Conservation (phyloP, 768 basidiomycete genomes). For the Zangia roseola region DNA sequence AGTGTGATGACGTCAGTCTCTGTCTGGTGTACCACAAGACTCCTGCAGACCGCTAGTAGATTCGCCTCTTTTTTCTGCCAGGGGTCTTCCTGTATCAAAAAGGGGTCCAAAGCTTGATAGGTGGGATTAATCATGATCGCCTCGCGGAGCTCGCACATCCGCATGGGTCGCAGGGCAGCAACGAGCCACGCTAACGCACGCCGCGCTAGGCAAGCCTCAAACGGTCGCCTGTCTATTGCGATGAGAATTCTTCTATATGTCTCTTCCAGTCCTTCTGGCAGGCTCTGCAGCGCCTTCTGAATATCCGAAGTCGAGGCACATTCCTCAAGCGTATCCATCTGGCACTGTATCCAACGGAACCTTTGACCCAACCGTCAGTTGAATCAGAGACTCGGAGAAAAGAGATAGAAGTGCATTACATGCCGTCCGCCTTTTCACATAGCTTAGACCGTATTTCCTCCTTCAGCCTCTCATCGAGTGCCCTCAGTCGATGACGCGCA, state of each 20-base stretch:
- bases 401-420: no score
- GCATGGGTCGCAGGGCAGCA: constrained; percentile 6
- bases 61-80: not conserved
- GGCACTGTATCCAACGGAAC: no score
- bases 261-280: no score
- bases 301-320: no score
- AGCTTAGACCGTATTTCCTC: constrained; percentile 6
- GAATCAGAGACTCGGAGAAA: no score
- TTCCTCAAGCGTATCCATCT: no score
- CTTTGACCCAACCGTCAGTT: no score
- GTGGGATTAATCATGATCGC: constrained; percentile 1
- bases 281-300: no score
- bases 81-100: not conserved
- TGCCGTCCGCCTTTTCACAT: constrained; percentile 16
- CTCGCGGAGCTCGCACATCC: constrained; percentile 7
- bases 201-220: no score
- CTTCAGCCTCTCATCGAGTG: constrained; percentile 1
- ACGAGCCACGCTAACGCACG: constrained; percentile 15
- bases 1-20: constrained; percentile 11
- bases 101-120: constrained; percentile 5
- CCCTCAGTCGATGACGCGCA: constrained; percentile 4
- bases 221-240: no score
- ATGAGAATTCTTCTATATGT: no score
- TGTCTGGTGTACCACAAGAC: constrained; percentile 7
- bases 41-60: constrained; percentile 2